phyloP scores from a whole-genome alignment of 1,139 yeast genomes.

The Magnusiomyces paraingens region DNA sequence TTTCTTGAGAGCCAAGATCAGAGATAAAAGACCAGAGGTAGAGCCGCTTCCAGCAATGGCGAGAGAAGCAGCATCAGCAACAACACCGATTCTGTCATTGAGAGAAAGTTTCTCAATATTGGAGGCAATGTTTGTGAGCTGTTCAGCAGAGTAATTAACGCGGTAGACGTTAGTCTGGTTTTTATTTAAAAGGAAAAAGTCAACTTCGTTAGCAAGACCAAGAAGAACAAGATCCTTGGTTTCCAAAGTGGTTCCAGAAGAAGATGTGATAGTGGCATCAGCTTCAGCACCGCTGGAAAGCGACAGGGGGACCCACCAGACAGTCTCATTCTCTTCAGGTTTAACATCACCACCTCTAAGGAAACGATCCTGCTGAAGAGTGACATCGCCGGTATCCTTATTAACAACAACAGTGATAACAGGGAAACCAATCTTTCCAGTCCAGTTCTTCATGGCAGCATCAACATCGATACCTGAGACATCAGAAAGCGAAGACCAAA shows the following conservation, averaged over 20 bases:
- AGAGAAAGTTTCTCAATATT: slow-evolving; percentile 43
- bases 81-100: slow-evolving; percentile 59
- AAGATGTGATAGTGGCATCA: slow-evolving; percentile 14
- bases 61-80: slow-evolving; percentile 53
- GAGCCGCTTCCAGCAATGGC: slow-evolving; percentile 54
- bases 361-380: slow-evolving; percentile 38
- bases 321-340: slow-evolving; percentile 43
- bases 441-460: slow-evolving; percentile 74
- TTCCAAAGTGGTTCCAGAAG: slow-evolving; percentile 20
- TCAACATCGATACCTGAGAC: slow-evolving; percentile 71
- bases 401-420: slow-evolving; percentile 54
- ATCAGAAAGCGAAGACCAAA: slow-evolving; percentile 70
- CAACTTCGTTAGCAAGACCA: slow-evolving; percentile 28
- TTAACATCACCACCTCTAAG: slow-evolving; percentile 50
- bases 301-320: slow-evolving; percentile 72
- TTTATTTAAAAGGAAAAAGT: slow-evolving; percentile 58
- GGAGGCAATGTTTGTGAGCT: slow-evolving; percentile 37
- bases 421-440: slow-evolving; percentile 80
- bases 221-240: slow-evolving; percentile 23
- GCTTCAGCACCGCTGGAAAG: slow-evolving; percentile 38
- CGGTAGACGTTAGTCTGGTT: slow-evolving; percentile 61
- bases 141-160: slow-evolving; percentile 51
- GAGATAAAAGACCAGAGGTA: slow-evolving; percentile 47
- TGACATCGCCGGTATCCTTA: slow-evolving; percentile 20
- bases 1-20: slow-evolving; percentile 39